Base-by-base conservation (phyloP, 345 rosid genomes). In the Salix koriyanagi region DNA sequence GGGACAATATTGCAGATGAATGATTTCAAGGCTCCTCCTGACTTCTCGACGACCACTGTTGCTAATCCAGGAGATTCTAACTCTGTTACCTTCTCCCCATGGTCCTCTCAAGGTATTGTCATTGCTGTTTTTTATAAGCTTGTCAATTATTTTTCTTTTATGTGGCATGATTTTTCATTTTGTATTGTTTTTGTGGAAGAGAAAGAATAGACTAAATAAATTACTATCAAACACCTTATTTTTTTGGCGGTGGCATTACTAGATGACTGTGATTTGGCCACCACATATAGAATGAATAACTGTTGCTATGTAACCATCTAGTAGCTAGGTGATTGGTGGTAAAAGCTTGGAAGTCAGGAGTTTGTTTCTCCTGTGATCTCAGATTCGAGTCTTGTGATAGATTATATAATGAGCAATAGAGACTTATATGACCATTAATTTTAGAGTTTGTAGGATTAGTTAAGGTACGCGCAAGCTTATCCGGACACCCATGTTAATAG, bases 11-110 rank as follows among this genome's bases (percentile, higher is more conserved):
- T 82, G 88, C 92, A 95, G 99, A 93, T 95, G 97, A 87, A 74
- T 87, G 97, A 89, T 37, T 93, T 90, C 83, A 88, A 90, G 83
- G 70, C 85, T 8, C 89, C 86, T 19, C 90, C 96, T 75, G 96
- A 91, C 50, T 87, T 88, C 76, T 82, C 92, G 70, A 83, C 96
- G 58, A 71, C 78, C 28, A 79, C 96, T 9, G 79, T 86, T 13
- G 88, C 86, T 46, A 86, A 87, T 72, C 81, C 90, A 69, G 81
- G 88, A 76, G 90, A 89, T 68, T 79, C 93, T 28, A 86, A 78
- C 83, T 87, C 92, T 54, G 70, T 84, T 25, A 34, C 81, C 70
- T 79, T 83, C 74, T 87, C 92, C 56, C 82, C 96, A 30, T 91
- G 95, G 89, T 87, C 94, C 76, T 88, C 97, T 28, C 90, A 85